Conservation (phyloP, 2,329 filamentous ascomycete genomes). For the Penicillium sp. region DNA sequence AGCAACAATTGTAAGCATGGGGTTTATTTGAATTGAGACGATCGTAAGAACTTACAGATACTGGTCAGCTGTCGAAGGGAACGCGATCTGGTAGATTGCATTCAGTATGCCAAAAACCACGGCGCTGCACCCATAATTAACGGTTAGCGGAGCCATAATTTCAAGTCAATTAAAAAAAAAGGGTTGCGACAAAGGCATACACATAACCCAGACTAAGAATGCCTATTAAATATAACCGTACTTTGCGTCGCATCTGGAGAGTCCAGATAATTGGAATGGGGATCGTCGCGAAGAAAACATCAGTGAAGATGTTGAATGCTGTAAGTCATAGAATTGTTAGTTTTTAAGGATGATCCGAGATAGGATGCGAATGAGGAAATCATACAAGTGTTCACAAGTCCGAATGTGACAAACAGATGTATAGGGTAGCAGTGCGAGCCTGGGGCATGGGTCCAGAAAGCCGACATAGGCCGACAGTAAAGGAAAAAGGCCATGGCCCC, state of each 20-base stretch:
- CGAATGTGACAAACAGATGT: not conserved
- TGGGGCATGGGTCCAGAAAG: not conserved
- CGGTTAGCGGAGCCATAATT: no score
- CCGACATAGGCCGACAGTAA: conserved; percentile 4
- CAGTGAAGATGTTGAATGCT: not conserved
- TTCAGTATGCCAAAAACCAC: not conserved
- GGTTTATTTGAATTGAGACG: not conserved
- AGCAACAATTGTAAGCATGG: not conserved
- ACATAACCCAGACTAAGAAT: not conserved
- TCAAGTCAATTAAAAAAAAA: no score
- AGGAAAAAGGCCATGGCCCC: conserved; percentile 3
- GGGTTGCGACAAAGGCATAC: no score
- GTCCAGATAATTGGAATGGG: not conserved
- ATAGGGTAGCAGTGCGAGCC: not conserved
- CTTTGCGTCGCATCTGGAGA: not conserved
- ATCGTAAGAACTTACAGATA: not conserved
- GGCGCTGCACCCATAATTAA: not conserved
- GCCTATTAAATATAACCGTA: not conserved
- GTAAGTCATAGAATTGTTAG: no score
- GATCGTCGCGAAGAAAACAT: not conserved
- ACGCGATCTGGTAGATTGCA: not conserved
- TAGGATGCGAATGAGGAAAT: no score
- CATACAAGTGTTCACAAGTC: not conserved
- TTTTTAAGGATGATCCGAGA: no score
- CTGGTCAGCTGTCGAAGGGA: not conserved